These are phyloP conservation scores for Plasmodium inui DNA, from an alignment of 169 alveolate species.

Conservation along the genomic window DNA sequence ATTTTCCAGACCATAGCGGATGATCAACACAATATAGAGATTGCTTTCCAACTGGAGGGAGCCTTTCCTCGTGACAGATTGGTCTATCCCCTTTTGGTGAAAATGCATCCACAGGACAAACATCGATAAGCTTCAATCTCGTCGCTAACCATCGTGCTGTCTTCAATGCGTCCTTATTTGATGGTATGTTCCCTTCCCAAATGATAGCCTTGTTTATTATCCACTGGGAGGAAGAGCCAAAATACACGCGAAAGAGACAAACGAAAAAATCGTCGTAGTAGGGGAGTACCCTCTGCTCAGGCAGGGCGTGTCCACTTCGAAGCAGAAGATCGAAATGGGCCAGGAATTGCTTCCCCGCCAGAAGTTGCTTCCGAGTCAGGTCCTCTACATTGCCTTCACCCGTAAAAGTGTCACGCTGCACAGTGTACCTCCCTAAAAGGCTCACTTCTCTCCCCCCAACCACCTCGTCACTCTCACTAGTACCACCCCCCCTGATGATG, in stretches of 20 bases:
- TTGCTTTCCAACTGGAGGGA: neutral
- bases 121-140: constrained; percentile 1
- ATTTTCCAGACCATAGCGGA: neutral
- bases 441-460: neutral
- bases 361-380: too few relatives aligned
- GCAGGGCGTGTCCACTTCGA: neutral
- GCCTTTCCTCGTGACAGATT: neutral
- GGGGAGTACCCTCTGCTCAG: neutral
- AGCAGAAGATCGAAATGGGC: neutral
- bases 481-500: neutral
- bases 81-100: neutral
- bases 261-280: constrained; percentile 13
- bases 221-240: neutral
- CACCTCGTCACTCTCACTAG: too few relatives aligned
- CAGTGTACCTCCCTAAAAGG: neutral
- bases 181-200: neutral
- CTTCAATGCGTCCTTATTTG: neutral
- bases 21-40: neutral
- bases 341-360: neutral
- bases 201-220: neutral
- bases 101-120: neutral
- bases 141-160: neutral
- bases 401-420: neutral
- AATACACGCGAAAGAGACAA: neutral
- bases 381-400: neutral